Percentiles rank a stretch among this genome's conserved stretches.
phyloP scores from a whole-genome alignment of 345 rosid genomes.

The Erucastrum elatum region DNA sequence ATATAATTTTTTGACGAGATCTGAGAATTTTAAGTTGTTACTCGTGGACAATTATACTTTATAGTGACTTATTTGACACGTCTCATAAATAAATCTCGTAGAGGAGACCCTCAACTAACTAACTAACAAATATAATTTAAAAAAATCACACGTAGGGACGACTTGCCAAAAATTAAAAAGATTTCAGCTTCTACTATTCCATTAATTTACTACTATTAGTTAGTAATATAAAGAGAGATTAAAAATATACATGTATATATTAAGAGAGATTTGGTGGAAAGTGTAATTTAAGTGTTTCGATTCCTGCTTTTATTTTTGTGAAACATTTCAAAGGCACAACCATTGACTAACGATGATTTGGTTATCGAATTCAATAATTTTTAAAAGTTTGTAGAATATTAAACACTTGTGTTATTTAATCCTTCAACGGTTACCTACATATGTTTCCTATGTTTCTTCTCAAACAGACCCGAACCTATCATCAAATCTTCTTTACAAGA shows the following conservation, averaged over 20 bases:
- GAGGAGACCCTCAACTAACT: conserved; percentile 8
- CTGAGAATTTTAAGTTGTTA: not conserved
- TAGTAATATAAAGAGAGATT: not conserved
- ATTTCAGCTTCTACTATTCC: not conserved
- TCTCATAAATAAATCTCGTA: not conserved
- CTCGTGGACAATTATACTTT: conserved; percentile 20
- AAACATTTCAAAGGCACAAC: not conserved
- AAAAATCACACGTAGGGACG: not conserved
- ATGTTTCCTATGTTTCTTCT: not conserved
- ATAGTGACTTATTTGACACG: conserved; percentile 2
- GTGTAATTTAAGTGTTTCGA: not conserved
- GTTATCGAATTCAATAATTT: not conserved
- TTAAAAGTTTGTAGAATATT: not conserved
- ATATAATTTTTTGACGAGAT: not conserved
- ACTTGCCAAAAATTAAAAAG: not conserved
- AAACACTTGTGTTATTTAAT: not conserved
- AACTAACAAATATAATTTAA: not conserved
- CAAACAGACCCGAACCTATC: not conserved
- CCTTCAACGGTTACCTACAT: not conserved
- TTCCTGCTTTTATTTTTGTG: not conserved
- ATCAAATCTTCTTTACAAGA: not conserved
- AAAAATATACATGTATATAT: no score
- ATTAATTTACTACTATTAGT: not conserved
- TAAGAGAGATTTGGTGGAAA: not conserved
- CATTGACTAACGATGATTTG: not conserved